Evolutionary conservation across 2,329 filamentous ascomycete genomes (phyloP).

Genomic region (Ophiocordyceps camponoti-leonardi): DNA sequence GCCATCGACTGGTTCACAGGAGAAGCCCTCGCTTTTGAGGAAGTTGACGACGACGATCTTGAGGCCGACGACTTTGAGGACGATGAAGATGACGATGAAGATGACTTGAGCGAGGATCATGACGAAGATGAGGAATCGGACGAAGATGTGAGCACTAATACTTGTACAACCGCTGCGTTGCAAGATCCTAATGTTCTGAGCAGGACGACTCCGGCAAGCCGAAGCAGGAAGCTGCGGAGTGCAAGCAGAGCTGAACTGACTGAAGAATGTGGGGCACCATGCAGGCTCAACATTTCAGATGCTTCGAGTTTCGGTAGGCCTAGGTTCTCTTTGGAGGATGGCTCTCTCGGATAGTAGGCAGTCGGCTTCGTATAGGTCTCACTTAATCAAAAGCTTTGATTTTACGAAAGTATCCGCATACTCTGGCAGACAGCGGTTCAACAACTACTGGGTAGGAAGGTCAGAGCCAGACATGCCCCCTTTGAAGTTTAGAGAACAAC

Average conservation of each 20-base stretch:
- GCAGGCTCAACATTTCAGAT: neutral
- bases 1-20: conserved; percentile 99
- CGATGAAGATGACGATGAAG: conserved; percentile 84
- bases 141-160: conserved; percentile 43
- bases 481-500: too few species aligned
- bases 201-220: conserved; percentile 79
- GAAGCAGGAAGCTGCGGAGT: conserved; percentile 87
- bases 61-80: conserved; percentile 65
- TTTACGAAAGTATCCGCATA: too few species aligned
- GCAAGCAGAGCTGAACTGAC: conserved; percentile 66
- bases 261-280: neutral
- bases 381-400: too few species aligned
- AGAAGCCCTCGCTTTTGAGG: conserved; percentile 92
- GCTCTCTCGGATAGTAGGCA: too few species aligned
- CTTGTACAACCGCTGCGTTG: too few species aligned
- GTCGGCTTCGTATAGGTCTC: too few species aligned
- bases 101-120: conserved; percentile 79
- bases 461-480: too few species aligned
- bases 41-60: conserved; percentile 42
- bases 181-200: neutral
- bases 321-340: too few species aligned
- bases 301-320: too few species aligned
- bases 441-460: too few species aligned
- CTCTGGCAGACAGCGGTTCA: too few species aligned
- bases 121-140: conserved; percentile 81